phyloP scores from a whole-genome alignment of 306 rosid genomes.

The Sindora glabra region DNA sequence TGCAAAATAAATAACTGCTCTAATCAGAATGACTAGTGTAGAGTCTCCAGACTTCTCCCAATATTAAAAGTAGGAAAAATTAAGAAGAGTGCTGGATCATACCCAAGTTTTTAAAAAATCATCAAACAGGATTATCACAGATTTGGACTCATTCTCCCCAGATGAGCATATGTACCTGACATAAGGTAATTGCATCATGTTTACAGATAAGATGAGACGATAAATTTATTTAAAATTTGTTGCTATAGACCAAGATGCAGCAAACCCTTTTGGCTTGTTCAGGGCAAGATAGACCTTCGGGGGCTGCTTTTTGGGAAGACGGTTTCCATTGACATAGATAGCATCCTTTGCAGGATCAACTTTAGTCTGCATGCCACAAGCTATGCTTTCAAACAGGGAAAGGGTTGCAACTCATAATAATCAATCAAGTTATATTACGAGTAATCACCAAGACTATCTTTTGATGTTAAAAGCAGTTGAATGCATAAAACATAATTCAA shows the following conservation, averaged over 20 bases:
- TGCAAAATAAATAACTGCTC: neutral
- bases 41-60: neutral
- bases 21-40: neutral
- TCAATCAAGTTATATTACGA: neutral
- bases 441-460: neutral
- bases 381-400: neutral
- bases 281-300: conserved; percentile 79
- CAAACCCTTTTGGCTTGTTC: conserved; percentile 98
- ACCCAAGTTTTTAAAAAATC: conserved; percentile 73
- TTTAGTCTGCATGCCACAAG: conserved; percentile 44
- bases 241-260: neutral
- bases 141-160: conserved; percentile 68
- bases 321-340: conserved; percentile 82
- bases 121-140: conserved; percentile 63
- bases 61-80: neutral
- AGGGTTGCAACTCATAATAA: neutral
- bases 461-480: neutral
- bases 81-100: conserved; percentile 19
- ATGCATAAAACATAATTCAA: neutral
- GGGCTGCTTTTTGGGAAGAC: conserved; percentile 91
- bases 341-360: conserved; percentile 84
- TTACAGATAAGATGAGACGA: neutral
- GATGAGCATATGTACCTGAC: conserved; percentile 82
- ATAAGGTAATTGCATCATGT: conserved; percentile 2
- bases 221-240: conserved; percentile 5